Evolutionary conservation across 352 stramenopile genomes (phyloP).

Genomic region (Thalassiosira exigua): DNA sequence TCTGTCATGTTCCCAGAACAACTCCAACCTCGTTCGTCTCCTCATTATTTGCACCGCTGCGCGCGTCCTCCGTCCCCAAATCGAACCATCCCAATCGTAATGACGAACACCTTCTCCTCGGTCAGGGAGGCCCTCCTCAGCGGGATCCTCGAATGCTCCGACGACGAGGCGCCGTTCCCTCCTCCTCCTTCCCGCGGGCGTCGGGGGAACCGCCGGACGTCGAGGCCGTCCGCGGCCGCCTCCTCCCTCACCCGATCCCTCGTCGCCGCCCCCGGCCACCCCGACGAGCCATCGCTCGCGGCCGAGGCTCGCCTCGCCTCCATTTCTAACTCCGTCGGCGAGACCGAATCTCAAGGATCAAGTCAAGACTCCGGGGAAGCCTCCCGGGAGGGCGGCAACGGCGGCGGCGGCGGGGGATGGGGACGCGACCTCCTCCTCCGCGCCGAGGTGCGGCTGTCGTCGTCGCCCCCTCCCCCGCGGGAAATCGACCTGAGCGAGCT

Average conservation of each 20-base stretch:
- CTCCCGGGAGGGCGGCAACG: no score
- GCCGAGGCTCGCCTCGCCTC: not conserved
- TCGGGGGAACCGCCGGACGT: not conserved
- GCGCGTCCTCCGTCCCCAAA: no score
- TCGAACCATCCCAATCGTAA: no score
- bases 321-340: not conserved
- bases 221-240: not conserved
- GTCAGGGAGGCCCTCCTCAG: slow-evolving; percentile 10
- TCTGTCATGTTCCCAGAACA: no score
- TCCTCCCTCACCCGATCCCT: not conserved
- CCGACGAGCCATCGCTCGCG: not conserved
- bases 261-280: not conserved
- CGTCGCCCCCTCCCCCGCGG: not conserved
- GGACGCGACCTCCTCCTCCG: not conserved
- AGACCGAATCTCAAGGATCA: no score
- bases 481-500: slow-evolving; percentile 13
- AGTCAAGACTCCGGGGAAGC: no score
- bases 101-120: slow-evolving; percentile 6
- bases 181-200: not conserved
- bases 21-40: no score
- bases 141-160: not conserved
- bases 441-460: not conserved
- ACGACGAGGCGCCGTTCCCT: no score
- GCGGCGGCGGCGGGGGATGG: no score
- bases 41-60: no score